Percentiles rank a stretch among this genome's conserved stretches.
phyloP scores from a whole-genome alignment of 257 asterid genomes.

The Solanum pinnatisectum region DNA sequence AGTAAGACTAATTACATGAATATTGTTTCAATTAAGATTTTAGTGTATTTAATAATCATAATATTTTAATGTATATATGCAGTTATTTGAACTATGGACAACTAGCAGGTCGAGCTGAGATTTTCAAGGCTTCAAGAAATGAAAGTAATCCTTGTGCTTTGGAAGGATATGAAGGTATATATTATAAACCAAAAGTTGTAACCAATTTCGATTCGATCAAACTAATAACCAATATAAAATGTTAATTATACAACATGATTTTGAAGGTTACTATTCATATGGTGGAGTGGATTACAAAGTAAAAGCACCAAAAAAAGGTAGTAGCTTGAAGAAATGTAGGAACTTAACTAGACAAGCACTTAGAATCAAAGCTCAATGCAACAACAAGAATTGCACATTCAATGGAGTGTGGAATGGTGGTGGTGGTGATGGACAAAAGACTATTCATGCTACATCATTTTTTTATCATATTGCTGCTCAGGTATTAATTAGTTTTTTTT shows the following conservation, averaged over 20 bases:
- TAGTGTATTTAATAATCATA: neutral
- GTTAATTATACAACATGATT: neutral
- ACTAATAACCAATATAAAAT: too few species aligned
- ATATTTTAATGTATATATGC: neutral
- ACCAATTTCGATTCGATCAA: too few species aligned
- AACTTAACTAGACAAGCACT: slow-evolving; percentile 10
- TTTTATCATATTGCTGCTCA: slow-evolving; percentile 63
- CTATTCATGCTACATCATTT: slow-evolving; percentile 54
- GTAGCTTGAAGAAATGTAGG: slow-evolving; percentile 23
- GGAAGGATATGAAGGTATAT: slow-evolving; percentile 51
- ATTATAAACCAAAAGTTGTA: too few species aligned
- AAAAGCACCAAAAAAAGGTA: slow-evolving; percentile 25
- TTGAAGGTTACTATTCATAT: slow-evolving; percentile 26
- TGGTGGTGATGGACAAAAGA: slow-evolving; percentile 63
- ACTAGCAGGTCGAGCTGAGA: slow-evolving; percentile 31
- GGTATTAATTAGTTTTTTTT: slow-evolving; percentile 6
- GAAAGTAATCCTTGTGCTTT: slow-evolving; percentile 52
- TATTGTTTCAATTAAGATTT: neutral
- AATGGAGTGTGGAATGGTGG: slow-evolving; percentile 81
- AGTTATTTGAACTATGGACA: slow-evolving; percentile 79
- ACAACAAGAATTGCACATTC: slow-evolving; percentile 52
- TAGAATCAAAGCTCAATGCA: slow-evolving; percentile 16
- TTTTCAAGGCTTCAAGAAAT: slow-evolving; percentile 44
- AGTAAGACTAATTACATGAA: neutral
- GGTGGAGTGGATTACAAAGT: slow-evolving; percentile 19